Conservation (phyloP, 805 yeast species). For the Barnettozyma vustinii region DNA sequence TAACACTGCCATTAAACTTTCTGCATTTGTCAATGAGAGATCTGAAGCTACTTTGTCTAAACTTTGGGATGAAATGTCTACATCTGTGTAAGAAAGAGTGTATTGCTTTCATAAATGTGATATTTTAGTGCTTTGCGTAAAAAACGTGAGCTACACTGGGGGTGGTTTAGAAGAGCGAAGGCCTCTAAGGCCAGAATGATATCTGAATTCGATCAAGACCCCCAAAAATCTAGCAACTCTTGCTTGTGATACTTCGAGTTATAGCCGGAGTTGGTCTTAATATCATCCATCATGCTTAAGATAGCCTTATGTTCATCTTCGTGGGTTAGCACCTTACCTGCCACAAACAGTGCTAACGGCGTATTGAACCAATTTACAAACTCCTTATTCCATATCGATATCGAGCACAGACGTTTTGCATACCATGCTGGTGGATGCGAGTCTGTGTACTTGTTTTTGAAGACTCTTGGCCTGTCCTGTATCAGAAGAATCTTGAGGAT, state of each 20-base stretch:
- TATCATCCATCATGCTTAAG: conserved; percentile 20
- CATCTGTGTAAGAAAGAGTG: neutral
- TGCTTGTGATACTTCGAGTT: conserved; percentile 15
- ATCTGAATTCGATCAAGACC: neutral
- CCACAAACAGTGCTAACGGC: conserved; percentile 16
- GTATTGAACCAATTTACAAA: conserved; percentile 1
- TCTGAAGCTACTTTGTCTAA: conserved; percentile 21
- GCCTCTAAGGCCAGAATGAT: neutral
- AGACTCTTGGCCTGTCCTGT: conserved; percentile 32
- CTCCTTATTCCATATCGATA: conserved; percentile 7
- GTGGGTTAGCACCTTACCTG: conserved; percentile 22
- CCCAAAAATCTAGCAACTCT: conserved; percentile 27
- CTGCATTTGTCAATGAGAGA: conserved; percentile 24
- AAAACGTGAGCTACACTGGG: no score
- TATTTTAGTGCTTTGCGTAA: neutral
- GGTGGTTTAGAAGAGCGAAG: neutral
- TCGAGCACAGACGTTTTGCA: conserved; percentile 19
- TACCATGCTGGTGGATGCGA: conserved; percentile 18
- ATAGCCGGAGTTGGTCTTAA: conserved; percentile 20
- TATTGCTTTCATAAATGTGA: neutral
- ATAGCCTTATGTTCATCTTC: conserved; percentile 23
- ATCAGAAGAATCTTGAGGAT: conserved; percentile 29
- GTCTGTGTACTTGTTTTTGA: conserved; percentile 18
- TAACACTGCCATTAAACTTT: conserved; percentile 22
- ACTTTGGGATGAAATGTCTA: conserved; percentile 26